Conservation (phyloP, 2,329 filamentous ascomycete species). For the Samsoniella hepiali region DNA sequence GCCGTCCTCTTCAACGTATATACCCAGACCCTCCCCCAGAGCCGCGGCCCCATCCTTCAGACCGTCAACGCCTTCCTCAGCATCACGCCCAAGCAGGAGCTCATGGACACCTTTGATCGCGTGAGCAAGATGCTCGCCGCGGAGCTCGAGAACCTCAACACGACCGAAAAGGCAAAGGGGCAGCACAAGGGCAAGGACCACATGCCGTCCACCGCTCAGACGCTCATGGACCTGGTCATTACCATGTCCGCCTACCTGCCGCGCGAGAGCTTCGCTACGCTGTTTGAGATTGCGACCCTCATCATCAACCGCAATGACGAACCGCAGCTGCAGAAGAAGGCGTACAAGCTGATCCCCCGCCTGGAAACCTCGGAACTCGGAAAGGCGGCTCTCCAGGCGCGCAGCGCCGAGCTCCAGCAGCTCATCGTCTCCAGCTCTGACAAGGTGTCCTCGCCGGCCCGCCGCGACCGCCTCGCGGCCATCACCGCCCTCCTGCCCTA, state of each 20-base stretch:
- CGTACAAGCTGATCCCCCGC: conserved; percentile 94
- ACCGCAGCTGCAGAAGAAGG: conserved; percentile 96
- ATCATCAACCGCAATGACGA: conserved; percentile 80
- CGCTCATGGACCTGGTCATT: conserved; percentile 93
- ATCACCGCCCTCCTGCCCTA: conserved; percentile 77
- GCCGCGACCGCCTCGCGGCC: conserved; percentile 80
- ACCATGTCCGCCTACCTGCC: conserved; percentile 94
- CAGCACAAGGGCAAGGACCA: conserved; percentile 57
- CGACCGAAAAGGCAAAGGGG: conserved; percentile 59
- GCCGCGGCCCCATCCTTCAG: conserved; percentile 83
- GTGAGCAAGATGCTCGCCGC: conserved; percentile 80
- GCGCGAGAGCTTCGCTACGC: conserved; percentile 73
- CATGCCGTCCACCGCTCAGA: conserved; percentile 91
- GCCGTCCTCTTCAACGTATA: conserved; percentile 99
- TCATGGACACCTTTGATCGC: conserved; percentile 83
- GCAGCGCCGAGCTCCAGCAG: conserved; percentile 75
- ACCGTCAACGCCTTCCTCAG: conserved; percentile 94
- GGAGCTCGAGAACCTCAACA: conserved; percentile 56
- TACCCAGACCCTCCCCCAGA: conserved; percentile 90
- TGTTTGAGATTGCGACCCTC: conserved; percentile 83
- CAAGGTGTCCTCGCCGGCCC: conserved; percentile 81
- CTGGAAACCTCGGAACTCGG: conserved; percentile 79
- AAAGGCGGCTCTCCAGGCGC: conserved; percentile 69
- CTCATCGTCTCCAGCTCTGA: conserved; percentile 76
- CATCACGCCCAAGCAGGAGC: conserved; percentile 73